Evolutionary conservation across 805 yeast genomes (phyloP).

Genomic region (Metschnikowia lochheadii): DNA sequence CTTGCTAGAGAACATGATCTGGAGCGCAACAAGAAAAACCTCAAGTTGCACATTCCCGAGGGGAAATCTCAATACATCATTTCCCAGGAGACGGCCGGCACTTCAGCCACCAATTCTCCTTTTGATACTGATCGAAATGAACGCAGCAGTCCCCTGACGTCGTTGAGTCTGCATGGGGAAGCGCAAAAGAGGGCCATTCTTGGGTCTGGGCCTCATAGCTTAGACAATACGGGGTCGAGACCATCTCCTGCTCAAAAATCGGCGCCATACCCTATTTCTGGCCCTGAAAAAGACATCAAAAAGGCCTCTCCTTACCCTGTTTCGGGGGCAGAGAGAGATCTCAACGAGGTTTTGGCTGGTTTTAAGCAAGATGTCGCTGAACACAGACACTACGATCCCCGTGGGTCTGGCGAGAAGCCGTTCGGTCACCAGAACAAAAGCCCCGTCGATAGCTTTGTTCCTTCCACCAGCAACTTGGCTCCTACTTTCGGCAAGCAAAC

Average conservation of each 20-base stretch:
- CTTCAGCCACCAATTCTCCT: slow-evolving; percentile 4
- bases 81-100: slow-evolving; percentile 3
- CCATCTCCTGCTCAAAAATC: background rate
- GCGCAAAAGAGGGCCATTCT: background rate
- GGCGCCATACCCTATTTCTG: slow-evolving; percentile 7
- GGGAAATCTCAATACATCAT: slow-evolving; percentile 5
- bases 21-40: slow-evolving; percentile 13
- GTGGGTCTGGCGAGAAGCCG: slow-evolving; percentile 1
- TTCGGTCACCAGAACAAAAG: background rate
- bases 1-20: background rate
- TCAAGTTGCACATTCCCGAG: slow-evolving; percentile 12
- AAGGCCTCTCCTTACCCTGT: slow-evolving; percentile 7
- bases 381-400: slow-evolving; percentile 20
- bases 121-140: background rate
- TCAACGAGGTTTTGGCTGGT: slow-evolving; percentile 26
- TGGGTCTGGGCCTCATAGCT: background rate
- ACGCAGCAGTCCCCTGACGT: slow-evolving; percentile 2
- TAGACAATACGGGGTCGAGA: background rate
- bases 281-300: slow-evolving; percentile 15
- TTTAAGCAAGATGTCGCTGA: slow-evolving; percentile 26
- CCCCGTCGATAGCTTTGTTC: slow-evolving; percentile 5
- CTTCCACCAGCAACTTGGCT: slow-evolving; percentile 8
- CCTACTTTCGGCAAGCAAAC: slow-evolving; percentile 4
- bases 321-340: slow-evolving; percentile 5
- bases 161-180: slow-evolving; percentile 1